Evolutionary conservation across 192 early-diverging fungal species (phyloP).

Genomic region (Coemansia asiatica): DNA sequence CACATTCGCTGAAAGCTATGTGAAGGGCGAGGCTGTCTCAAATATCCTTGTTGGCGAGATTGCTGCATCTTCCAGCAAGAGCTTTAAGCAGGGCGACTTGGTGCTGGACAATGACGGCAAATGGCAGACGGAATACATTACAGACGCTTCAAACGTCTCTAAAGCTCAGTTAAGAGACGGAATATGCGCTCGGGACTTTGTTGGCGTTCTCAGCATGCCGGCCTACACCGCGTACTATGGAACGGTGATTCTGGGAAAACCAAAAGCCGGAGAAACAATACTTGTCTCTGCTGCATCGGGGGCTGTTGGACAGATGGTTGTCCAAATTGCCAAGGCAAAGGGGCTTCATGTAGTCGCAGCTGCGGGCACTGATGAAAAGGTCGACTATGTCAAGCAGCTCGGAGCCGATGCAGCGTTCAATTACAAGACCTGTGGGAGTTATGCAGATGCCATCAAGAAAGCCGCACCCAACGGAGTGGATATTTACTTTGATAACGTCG

Average conservation of each 20-base stretch:
- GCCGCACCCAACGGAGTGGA: slow-evolving; percentile 80
- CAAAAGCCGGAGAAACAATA: slow-evolving; percentile 80
- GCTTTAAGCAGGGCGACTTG: slow-evolving; percentile 67
- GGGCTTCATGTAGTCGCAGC: slow-evolving; percentile 81
- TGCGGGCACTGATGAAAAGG: slow-evolving; percentile 84
- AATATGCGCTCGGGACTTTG: slow-evolving; percentile 12
- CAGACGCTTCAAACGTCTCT: slow-evolving; percentile 58
- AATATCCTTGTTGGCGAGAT: slow-evolving; percentile 65
- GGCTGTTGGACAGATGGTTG: slow-evolving; percentile 75
- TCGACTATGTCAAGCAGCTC: slow-evolving; percentile 65
- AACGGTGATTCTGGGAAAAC: slow-evolving; percentile 63
- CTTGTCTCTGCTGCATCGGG: slow-evolving; percentile 83
- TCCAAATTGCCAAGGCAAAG: slow-evolving; percentile 76
- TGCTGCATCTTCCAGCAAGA: slow-evolving; percentile 60
- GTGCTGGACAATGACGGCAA: slow-evolving; percentile 78
- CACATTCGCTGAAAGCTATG: slow-evolving; percentile 61
- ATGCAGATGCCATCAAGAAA: slow-evolving; percentile 57
- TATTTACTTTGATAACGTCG: slow-evolving; percentile 85
- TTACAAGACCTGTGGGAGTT: slow-evolving; percentile 75
- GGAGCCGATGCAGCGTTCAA: slow-evolving; percentile 88
- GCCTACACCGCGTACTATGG: slow-evolving; percentile 76
- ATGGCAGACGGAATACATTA: slow-evolving; percentile 53
- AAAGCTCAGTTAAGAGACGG: slow-evolving; percentile 7
- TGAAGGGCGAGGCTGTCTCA: slow-evolving; percentile 58
- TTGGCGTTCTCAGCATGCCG: slow-evolving; percentile 77